Evolutionary conservation across 129 eudicot genomes (phyloP).

Genomic region (Ambrosia trifida): DNA sequence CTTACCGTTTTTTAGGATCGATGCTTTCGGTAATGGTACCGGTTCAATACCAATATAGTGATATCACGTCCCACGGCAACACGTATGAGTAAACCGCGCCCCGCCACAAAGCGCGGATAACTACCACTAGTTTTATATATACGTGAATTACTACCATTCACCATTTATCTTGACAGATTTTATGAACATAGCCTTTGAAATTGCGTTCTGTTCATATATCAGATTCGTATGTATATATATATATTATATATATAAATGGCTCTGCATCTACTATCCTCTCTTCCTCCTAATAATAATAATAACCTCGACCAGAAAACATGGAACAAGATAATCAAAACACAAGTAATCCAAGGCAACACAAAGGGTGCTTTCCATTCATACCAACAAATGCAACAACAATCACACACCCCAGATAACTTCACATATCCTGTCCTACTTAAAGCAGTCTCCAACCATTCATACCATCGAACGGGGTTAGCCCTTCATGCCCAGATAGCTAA

Average conservation of each 20-base stretch:
- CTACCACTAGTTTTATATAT: too few species aligned
- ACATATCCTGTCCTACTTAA: constrained; percentile 54
- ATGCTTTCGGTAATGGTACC: too few species aligned
- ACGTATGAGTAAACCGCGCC: too few species aligned
- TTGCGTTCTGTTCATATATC: background rate
- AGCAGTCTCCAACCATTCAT: constrained; percentile 32
- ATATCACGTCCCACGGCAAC: too few species aligned
- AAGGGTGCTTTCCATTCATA: constrained; percentile 36
- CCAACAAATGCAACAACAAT: constrained; percentile 37
- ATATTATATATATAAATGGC: constrained; percentile 25
- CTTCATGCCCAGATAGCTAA: constrained; percentile 49
- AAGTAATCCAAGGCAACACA: constrained; percentile 36
- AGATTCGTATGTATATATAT: too few species aligned
- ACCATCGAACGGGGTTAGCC: constrained; percentile 34
- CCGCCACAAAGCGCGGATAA: too few species aligned
- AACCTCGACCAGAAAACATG: constrained; percentile 37
- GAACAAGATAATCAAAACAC: constrained; percentile 53
- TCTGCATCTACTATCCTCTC: constrained; percentile 30
- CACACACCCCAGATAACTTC: constrained; percentile 47
- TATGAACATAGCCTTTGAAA: background rate
- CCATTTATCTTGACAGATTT: constrained; percentile 20
- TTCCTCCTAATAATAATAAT: constrained; percentile 20
- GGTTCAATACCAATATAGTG: too few species aligned
- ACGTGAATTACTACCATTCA: background rate
- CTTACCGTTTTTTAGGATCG: too few species aligned